Conservation (phyloP, 2,329 filamentous ascomycete species). For the Aspergillus sp. region DNA sequence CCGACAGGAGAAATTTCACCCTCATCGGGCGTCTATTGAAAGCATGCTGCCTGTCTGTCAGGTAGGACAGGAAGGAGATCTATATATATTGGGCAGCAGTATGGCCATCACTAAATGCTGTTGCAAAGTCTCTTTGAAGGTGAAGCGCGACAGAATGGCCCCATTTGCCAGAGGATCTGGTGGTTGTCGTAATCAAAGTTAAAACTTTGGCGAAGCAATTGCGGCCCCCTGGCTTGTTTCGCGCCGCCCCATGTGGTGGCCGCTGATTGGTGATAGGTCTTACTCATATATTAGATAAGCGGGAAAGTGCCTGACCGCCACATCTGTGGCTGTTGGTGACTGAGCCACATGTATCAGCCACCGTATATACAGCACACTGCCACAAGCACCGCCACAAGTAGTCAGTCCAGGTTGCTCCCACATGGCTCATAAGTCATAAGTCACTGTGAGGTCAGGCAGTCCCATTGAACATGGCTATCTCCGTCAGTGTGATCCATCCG, state of each 20-base stretch:
- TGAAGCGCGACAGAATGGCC: background rate
- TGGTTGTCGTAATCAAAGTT: background rate
- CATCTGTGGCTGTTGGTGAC: background rate
- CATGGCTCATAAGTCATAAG: background rate
- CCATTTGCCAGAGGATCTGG: background rate
- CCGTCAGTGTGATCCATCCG: background rate
- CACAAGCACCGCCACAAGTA: background rate
- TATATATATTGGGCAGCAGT: background rate
- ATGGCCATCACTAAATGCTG: background rate
- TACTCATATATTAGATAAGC: background rate
- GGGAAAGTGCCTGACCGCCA: background rate
- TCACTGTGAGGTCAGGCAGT: background rate
- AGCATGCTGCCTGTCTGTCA: background rate
- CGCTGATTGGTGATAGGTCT: background rate
- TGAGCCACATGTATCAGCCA: background rate
- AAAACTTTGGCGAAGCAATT: background rate
- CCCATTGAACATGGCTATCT: background rate
- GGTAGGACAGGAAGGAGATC: background rate
- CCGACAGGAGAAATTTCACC: background rate
- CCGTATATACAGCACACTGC: background rate
- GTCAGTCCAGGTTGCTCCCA: background rate
- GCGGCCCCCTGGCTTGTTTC: constrained; percentile 8
- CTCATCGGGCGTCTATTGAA: background rate
- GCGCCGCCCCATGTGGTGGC: background rate
- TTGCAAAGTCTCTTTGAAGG: background rate